Evolutionary conservation across 768 basidiomycete genomes (phyloP), one percentile per base, ranked within the genome.

Genomic region (Tricholoma furcatifolium): DNA sequence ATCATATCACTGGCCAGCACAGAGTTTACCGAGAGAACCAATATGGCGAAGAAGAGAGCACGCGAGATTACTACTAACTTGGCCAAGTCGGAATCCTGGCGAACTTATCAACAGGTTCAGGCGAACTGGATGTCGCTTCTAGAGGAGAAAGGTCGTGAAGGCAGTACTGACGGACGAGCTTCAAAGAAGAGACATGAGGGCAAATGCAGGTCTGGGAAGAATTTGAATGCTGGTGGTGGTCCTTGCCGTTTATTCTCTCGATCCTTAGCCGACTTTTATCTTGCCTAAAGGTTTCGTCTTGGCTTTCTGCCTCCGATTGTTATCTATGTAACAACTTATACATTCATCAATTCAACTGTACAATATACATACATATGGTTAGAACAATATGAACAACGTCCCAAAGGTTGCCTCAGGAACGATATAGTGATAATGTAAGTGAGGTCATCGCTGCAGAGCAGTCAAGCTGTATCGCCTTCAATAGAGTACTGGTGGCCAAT

Each of bases 401-500:
- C 10, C 27, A 11, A 23, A n/a, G 12, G 9, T 12, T 20, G 30
- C 20, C 11, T 30, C 27, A 27, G 27, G 7, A 27, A 27, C 27
- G 27, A 27, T 27, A 27, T 27, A 27, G 27, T 27, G 27, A 27
- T 27, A 27, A 27, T 3, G 27, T 27, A 27, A 27, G 27, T 27
- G 27, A 27, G 7, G 27, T 27, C 27, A 27, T 27, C 7, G 7
- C 27, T 27, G 27, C 4, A 27, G 7, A 27, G 27, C 27, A 27
- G 27, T 27, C 27, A 27, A 27, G 3, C 27, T 27, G 3, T 7
- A 27, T 27, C 7, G 27, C 27, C 27, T 27, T 55, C 64, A 72
- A 46, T 68, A 72, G 12, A 69, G 62, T 43, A 71, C 68, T 9
- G 77, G 69, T 0, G 90, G 90, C 84, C 85, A 92, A 54, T 87